phyloP scores from a whole-genome alignment of 1,139 yeast genomes.

The Petasospora rhodanensis region DNA sequence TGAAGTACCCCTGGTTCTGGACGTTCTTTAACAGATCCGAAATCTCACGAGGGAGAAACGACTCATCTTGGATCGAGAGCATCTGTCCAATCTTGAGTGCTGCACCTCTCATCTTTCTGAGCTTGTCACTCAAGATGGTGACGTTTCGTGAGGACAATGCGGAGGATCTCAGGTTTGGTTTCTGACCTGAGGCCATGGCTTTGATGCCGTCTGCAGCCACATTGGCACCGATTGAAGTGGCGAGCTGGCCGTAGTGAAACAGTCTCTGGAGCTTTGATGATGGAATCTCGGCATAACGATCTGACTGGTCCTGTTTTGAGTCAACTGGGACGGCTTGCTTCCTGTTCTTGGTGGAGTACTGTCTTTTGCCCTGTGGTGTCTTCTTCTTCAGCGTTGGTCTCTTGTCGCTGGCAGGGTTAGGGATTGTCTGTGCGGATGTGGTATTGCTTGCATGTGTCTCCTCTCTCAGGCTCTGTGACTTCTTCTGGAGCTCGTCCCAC shows the following conservation, averaged over 20 bases:
- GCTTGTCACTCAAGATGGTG: conserved; percentile 80
- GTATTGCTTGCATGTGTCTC: conserved; percentile 3
- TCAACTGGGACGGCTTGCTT: conserved; percentile 13
- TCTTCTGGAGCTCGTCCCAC: conserved; percentile 19
- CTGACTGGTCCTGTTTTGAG: conserved; percentile 8
- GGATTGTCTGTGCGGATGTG: no score
- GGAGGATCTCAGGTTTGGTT: conserved; percentile 55
- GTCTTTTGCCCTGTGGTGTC: conserved; percentile 12
- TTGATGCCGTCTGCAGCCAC: conserved; percentile 77
- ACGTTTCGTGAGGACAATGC: conserved; percentile 78
- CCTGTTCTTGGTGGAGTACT: conserved; percentile 17
- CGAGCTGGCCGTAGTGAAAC: conserved; percentile 88
- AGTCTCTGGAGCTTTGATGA: conserved; percentile 79
- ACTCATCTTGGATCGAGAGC: conserved; percentile 88
- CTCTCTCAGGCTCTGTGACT: conserved; percentile 12
- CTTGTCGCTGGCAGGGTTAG: neutral
- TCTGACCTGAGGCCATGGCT: conserved; percentile 51
- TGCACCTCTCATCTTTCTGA: conserved; percentile 96
- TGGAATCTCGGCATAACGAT: conserved; percentile 63
- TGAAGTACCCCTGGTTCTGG: conserved; percentile 92
- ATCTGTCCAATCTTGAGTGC: conserved; percentile 95
- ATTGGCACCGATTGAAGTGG: conserved; percentile 87
- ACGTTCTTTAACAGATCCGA: conserved; percentile 77
- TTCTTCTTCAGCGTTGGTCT: conserved; percentile 9
- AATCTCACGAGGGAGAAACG: conserved; percentile 78